Conservation (phyloP, 78 protist genomes). For the Tieghemostelium lacteum region DNA sequence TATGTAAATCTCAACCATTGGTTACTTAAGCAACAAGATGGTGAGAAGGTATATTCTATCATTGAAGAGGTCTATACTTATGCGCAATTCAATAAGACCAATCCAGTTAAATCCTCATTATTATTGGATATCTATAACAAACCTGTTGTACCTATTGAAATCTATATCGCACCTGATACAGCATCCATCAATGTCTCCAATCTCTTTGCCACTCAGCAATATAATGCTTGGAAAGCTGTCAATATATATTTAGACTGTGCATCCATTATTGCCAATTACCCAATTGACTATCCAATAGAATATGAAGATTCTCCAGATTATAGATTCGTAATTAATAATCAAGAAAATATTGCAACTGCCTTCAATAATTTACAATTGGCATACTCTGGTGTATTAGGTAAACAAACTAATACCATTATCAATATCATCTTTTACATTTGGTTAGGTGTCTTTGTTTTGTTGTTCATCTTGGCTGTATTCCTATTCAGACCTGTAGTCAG, state of each 20-base stretch:
- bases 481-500: conserved; percentile 53
- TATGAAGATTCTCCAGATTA: conserved; percentile 5
- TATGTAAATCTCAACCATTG: conserved; percentile 17
- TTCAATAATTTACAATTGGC: conserved; percentile 10
- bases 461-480: not conserved
- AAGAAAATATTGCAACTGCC: not conserved
- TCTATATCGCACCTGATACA: not conserved
- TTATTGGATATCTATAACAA: conserved; percentile 3
- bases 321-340: conserved; percentile 40
- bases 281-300: no score
- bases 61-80: conserved; percentile 1
- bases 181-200: not conserved
- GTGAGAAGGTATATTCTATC: conserved; percentile 20
- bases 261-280: not conserved
- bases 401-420: not conserved
- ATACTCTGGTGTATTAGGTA: not conserved
- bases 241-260: conserved; percentile 1
- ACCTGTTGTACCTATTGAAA: conserved; percentile 1
- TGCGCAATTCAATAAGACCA: conserved; percentile 35
- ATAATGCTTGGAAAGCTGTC: conserved; percentile 60
- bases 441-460: conserved; percentile 26
- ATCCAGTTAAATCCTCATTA: not conserved
- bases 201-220: not conserved
- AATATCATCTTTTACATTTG: conserved; percentile 4
- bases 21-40: not conserved